Conservation (phyloP, 805 yeast species). For the Spathaspora girioi region DNA sequence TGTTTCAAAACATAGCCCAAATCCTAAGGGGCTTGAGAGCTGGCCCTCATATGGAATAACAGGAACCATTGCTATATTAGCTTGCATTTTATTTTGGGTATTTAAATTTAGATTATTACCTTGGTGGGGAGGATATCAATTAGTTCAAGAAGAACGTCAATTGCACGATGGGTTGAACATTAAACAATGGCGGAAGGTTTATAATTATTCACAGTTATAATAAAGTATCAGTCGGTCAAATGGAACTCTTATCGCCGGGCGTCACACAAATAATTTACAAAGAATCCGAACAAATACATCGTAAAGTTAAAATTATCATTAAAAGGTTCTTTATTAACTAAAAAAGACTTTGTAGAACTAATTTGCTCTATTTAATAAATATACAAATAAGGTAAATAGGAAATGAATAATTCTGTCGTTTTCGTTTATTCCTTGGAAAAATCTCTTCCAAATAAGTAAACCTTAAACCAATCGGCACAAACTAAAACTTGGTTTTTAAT, state of each 20-base stretch:
- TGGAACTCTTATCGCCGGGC: too few species aligned
- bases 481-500: conserved; percentile 86
- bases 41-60: conserved; percentile 51
- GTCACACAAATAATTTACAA: too few species aligned
- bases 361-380: neutral
- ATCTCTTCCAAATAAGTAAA: conserved; percentile 88
- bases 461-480: conserved; percentile 84
- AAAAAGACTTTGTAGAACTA: neutral
- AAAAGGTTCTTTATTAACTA: too few species aligned
- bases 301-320: too few species aligned
- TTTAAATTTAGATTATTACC: conserved; percentile 50
- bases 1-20: conserved; percentile 29
- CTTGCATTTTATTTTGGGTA: conserved; percentile 55
- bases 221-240: too few species aligned
- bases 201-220: conserved; percentile 2
- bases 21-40: conserved; percentile 36
- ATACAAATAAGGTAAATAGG: neutral
- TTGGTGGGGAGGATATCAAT: conserved; percentile 38
- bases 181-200: conserved; percentile 50
- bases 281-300: neutral
- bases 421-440: conserved; percentile 74
- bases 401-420: too few species aligned
- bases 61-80: conserved; percentile 37
- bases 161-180: conserved; percentile 58
- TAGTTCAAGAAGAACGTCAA: conserved; percentile 36